phyloP scores from a whole-genome alignment of 2,329 filamentous ascomycete species.

The Aspergillus sp. region DNA sequence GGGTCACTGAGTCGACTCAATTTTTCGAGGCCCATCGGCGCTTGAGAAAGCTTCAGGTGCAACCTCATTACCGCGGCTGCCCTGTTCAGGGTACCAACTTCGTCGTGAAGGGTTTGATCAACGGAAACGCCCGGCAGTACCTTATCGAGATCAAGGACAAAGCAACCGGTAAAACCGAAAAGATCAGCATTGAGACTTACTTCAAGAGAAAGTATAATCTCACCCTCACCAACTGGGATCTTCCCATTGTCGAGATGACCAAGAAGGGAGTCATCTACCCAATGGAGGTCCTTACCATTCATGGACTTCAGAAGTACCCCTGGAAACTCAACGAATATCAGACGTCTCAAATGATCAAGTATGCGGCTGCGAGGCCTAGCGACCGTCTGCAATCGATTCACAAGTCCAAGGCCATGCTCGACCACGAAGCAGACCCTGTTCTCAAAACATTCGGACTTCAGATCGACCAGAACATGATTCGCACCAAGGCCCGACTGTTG shows the following conservation, averaged over 20 bases:
- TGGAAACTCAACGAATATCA: slow-evolving; percentile 61
- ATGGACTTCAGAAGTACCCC: slow-evolving; percentile 57
- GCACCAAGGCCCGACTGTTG: slow-evolving; percentile 69
- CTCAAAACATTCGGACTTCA: slow-evolving; percentile 72
- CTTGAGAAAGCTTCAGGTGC: slow-evolving; percentile 39
- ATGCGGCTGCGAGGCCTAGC: slow-evolving; percentile 75
- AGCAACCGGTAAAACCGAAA: slow-evolving; percentile 43
- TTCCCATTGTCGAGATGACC: slow-evolving; percentile 61
- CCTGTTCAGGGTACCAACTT: slow-evolving; percentile 43
- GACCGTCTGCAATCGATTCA: slow-evolving; percentile 69
- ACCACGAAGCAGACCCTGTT: slow-evolving; percentile 68
- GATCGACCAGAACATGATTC: slow-evolving; percentile 64
- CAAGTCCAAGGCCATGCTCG: slow-evolving; percentile 63
- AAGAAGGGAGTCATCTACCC: slow-evolving; percentile 55
- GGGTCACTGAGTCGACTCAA: slow-evolving; percentile 20
- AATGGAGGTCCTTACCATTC: slow-evolving; percentile 55
- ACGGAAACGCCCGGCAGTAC: slow-evolving; percentile 43
- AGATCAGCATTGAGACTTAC: slow-evolving; percentile 60
- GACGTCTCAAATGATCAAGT: slow-evolving; percentile 87
- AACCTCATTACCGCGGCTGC: slow-evolving; percentile 36
- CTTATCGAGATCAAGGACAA: slow-evolving; percentile 43
- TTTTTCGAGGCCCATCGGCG: slow-evolving; percentile 30
- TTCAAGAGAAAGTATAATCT: slow-evolving; percentile 54
- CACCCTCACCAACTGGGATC: slow-evolving; percentile 42
- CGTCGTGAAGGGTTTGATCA: slow-evolving; percentile 51